Conservation (phyloP, 768 basidiomycete genomes). For the Cystobasidium onofrii region DNA sequence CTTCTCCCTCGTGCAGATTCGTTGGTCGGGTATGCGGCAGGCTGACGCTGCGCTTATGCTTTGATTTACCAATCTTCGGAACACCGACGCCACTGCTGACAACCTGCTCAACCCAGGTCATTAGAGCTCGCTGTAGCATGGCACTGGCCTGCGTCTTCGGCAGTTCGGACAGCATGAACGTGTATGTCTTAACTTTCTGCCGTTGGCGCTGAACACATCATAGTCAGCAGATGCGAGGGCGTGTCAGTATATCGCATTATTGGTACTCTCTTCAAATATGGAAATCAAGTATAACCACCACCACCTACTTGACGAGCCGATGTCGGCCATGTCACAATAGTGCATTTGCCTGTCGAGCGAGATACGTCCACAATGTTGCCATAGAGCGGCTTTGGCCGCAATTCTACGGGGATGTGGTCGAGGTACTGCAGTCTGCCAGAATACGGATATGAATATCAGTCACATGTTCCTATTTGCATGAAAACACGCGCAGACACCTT, state of each 20-base stretch:
- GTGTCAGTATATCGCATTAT: too few species aligned
- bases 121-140: not conserved
- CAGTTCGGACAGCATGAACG: not conserved
- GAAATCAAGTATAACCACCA: too few species aligned
- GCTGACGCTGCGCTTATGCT: not conserved
- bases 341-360: not conserved
- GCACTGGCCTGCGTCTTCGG: conserved; percentile 3
- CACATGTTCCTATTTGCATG: not conserved
- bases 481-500: not conserved
- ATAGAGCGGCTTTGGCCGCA: conserved; percentile 13
- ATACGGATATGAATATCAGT: not conserved
- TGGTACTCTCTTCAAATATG: too few species aligned
- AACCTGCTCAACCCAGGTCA: conserved; percentile 3
- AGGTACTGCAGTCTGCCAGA: not conserved
- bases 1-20: not conserved
- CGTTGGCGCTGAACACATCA: not conserved
- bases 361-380: conserved; percentile 14
- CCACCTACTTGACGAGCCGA: not conserved
- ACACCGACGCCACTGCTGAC: not conserved
- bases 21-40: not conserved
- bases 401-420: not conserved
- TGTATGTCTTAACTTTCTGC: conserved; percentile 9
- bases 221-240: too few species aligned
- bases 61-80: not conserved
- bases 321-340: conserved; percentile 19